A percentile compares a stretch with the other conserved stretches of the same genome.
Evolutionary conservation across 1,284 basidiomycete species (phyloP).

Genomic region (Mixia osmundae): DNA sequence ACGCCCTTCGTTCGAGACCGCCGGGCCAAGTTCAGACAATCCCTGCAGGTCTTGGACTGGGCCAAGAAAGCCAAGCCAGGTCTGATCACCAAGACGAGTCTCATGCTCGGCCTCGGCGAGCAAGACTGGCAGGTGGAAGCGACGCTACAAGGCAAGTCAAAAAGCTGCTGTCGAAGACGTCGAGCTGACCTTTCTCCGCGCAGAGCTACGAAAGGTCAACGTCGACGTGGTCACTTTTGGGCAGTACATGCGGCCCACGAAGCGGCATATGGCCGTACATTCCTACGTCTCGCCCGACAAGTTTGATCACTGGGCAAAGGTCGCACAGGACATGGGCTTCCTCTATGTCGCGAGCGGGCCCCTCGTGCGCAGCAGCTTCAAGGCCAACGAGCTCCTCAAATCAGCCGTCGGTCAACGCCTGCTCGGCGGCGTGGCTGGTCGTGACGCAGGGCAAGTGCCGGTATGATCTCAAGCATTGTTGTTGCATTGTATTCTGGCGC

Average conservation of each 20-base stretch:
- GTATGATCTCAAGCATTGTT: too few relatives aligned
- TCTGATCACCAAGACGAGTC: slow-evolving; percentile 85
- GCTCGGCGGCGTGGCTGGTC: slow-evolving; percentile 5
- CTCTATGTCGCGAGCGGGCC: slow-evolving; percentile 93
- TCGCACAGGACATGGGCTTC: slow-evolving; percentile 85
- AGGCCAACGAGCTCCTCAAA: slow-evolving; percentile 33
- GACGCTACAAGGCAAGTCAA: slow-evolving; percentile 48
- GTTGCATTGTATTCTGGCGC: too few relatives aligned
- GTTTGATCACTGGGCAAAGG: slow-evolving; percentile 71
- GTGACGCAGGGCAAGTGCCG: slow-evolving; percentile 7
- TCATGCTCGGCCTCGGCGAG: slow-evolving; percentile 97
- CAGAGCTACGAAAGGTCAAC: slow-evolving; percentile 61
- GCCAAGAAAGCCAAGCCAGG: slow-evolving; percentile 43
- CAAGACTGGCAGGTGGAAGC: slow-evolving; percentile 57
- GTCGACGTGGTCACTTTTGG: slow-evolving; percentile 99
- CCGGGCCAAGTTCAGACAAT: slow-evolving; percentile 76
- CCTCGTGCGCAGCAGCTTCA: slow-evolving; percentile 85
- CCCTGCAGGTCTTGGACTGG: slow-evolving; percentile 55
- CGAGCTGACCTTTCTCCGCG: slow-evolving; percentile 1
- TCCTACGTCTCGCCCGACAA: slow-evolving; percentile 84
- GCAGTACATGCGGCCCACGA: slow-evolving; percentile 99
- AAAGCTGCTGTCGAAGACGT: neutral
- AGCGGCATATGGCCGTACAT: slow-evolving; percentile 96
- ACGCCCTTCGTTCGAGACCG: slow-evolving; percentile 91
- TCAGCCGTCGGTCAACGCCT: slow-evolving; percentile 7